A percentile compares a stretch with the other conserved stretches of the same genome.
Evolutionary conservation across 108 stramenopile genomes (phyloP).

Genomic region (Thalassiosira profunda): DNA sequence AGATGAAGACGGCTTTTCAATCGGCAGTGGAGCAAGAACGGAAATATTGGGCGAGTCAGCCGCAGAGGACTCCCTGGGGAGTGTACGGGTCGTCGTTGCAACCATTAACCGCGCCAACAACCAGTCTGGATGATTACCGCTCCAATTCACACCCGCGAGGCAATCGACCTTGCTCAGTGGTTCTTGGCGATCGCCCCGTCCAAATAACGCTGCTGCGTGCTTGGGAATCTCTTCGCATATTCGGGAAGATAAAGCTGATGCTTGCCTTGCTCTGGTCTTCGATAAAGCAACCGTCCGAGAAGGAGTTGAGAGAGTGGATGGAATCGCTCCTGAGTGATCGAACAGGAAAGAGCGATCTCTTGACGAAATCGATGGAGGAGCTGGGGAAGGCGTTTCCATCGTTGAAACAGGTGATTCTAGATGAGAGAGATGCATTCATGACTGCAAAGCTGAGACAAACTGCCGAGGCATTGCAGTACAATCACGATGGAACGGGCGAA

Average conservation of each 20-base stretch:
- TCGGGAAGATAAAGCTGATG: constrained; percentile 77
- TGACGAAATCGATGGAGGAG: constrained; percentile 83
- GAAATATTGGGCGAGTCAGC: constrained; percentile 29
- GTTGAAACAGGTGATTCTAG: constrained; percentile 69
- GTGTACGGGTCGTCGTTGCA: background rate
- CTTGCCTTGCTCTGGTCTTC: constrained; percentile 69
- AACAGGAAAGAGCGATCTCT: constrained; percentile 63
- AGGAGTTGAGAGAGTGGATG: constrained; percentile 86
- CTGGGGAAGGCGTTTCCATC: constrained; percentile 74
- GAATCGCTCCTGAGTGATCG: constrained; percentile 67
- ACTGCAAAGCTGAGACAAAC: constrained; percentile 79
- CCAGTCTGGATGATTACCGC: no score
- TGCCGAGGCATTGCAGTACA: constrained; percentile 27
- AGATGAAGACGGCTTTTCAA: constrained; percentile 73
- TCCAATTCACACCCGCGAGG: constrained; percentile 6
- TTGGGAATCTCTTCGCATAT: constrained; percentile 77
- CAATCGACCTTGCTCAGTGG: constrained; percentile 44
- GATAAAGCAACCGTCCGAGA: constrained; percentile 66
- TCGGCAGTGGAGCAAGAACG: constrained; percentile 40
- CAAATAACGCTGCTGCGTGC: constrained; percentile 69
- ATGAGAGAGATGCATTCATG: constrained; percentile 88
- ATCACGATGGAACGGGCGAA: constrained; percentile 8
- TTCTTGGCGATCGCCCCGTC: constrained; percentile 86
- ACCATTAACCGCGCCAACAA: background rate
- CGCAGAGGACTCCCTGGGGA: background rate